A percentile compares a stretch with the other conserved stretches of the same genome.
These are phyloP conservation scores for Moringa oleifera DNA, from an alignment of 345 rosid species.

Conservation along the genomic window DNA sequence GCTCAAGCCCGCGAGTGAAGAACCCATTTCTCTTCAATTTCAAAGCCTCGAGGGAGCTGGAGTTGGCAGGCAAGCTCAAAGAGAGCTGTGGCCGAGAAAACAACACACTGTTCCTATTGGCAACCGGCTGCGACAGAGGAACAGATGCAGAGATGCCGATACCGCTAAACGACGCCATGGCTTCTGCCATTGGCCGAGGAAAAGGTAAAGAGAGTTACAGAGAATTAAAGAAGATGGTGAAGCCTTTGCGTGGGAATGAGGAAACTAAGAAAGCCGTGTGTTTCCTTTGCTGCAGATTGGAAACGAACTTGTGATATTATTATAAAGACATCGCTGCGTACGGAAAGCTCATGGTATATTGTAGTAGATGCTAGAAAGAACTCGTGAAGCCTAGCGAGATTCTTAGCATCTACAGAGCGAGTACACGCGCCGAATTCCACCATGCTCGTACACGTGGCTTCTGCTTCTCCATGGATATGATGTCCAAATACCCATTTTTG, in stretches of 20 bases:
- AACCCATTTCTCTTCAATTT: slow-evolving; percentile 27
- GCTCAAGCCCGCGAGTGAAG: slow-evolving; percentile 27
- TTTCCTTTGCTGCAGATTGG: too few relatives aligned
- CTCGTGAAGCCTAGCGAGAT: too few relatives aligned
- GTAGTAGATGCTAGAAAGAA: too few relatives aligned
- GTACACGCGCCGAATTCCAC: too few relatives aligned
- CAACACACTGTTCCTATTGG: slow-evolving; percentile 15
- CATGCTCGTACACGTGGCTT: too few relatives aligned
- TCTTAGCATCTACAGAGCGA: too few relatives aligned
- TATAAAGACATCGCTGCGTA: too few relatives aligned
- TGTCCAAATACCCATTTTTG: too few relatives aligned
- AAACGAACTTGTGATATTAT: too few relatives aligned
- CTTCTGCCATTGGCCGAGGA: slow-evolving; percentile 29
- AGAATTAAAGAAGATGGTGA: slow-evolving; percentile 10
- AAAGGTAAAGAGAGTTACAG: slow-evolving; percentile 1
- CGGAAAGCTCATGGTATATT: too few relatives aligned
- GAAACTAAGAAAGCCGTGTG: slow-evolving; percentile 14
- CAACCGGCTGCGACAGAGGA: slow-evolving; percentile 6
- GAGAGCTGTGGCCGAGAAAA: slow-evolving; percentile 35
- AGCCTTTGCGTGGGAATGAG: slow-evolving; percentile 26
- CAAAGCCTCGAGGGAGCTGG: slow-evolving; percentile 25
- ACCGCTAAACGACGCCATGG: slow-evolving; percentile 35
- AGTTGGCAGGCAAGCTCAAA: slow-evolving; percentile 33
- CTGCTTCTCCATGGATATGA: too few relatives aligned
- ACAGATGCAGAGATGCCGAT: slow-evolving; percentile 12